These are phyloP conservation scores for Colletotrichum sp. DNA, from an alignment of 2,329 filamentous ascomycete genomes.

Conservation along the genomic window DNA sequence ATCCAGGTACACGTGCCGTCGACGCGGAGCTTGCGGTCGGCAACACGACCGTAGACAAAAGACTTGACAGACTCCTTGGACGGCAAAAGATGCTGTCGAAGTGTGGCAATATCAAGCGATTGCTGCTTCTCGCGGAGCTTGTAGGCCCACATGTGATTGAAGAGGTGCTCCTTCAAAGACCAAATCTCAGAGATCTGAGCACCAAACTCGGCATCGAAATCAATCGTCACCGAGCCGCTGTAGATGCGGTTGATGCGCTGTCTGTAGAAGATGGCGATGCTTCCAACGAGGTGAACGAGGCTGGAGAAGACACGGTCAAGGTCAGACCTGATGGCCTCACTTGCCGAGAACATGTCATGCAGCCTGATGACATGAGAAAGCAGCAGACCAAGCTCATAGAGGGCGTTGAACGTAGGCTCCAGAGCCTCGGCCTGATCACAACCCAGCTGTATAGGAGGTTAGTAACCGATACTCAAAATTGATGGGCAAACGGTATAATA, in stretches of 20 bases:
- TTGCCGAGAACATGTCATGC: constrained; percentile 37
- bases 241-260: constrained; percentile 36
- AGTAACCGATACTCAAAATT: neutral
- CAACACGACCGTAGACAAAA: constrained; percentile 39
- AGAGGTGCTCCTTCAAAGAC: constrained; percentile 34
- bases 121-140: constrained; percentile 31
- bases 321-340: constrained; percentile 32
- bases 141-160: constrained; percentile 39
- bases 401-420: constrained; percentile 41
- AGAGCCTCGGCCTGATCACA: constrained; percentile 41
- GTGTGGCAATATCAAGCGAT: constrained; percentile 29
- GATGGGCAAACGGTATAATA: constrained; percentile 18
- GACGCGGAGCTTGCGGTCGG: constrained; percentile 39
- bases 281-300: constrained; percentile 37
- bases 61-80: constrained; percentile 25
- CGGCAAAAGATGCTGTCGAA: constrained; percentile 36
- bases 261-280: constrained; percentile 39
- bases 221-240: constrained; percentile 30
- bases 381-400: constrained; percentile 43
- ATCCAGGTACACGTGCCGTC: constrained; percentile 47
- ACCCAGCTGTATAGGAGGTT: constrained; percentile 33
- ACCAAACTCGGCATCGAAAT: constrained; percentile 42
- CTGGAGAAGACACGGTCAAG: constrained; percentile 39
- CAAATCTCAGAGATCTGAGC: constrained; percentile 37
- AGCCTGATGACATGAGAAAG: constrained; percentile 41